Percentiles rank a stretch among this genome's conserved stretches.
Evolutionary conservation across 2,329 filamentous ascomycete genomes (phyloP).

Genomic region (Fusarium protoensiforme): DNA sequence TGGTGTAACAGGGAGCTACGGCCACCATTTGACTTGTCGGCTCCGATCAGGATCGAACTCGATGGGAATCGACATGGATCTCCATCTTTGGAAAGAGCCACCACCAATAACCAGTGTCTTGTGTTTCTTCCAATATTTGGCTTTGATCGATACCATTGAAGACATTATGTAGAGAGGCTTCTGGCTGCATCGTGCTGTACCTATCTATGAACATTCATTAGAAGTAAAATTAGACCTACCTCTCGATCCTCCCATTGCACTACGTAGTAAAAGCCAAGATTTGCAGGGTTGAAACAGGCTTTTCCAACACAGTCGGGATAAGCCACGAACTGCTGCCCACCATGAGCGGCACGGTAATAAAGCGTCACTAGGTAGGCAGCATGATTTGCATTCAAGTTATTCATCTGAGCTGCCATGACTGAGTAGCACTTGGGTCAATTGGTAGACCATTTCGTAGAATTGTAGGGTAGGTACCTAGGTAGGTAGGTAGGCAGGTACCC

Average conservation of each 20-base stretch:
- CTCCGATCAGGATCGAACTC: not conserved
- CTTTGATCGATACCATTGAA: not conserved
- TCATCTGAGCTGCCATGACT: not conserved
- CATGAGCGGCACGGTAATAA: not conserved
- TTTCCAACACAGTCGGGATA: not conserved
- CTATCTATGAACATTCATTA: not conserved
- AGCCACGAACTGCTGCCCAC: not conserved
- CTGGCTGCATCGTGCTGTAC: not conserved
- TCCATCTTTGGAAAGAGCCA: not conserved
- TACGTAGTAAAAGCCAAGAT: not conserved
- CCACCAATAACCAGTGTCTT: not conserved
- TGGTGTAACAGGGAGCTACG: not conserved
- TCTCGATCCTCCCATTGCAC: not conserved
- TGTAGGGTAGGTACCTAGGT: not conserved
- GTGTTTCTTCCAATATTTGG: not conserved
- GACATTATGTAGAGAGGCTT: not conserved
- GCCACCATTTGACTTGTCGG: not conserved
- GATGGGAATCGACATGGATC: not conserved
- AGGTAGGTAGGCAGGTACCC: not conserved
- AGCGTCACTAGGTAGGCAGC: not conserved
- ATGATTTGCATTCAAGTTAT: not conserved
- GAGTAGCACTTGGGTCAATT: not conserved
- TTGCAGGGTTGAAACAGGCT: not conserved
- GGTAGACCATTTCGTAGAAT: not conserved
- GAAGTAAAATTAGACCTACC: not conserved